A percentile compares a stretch with the other conserved stretches of the same genome.
phyloP scores from a whole-genome alignment of 371 early-diverging fungal species.

The Mortierella sp. region DNA sequence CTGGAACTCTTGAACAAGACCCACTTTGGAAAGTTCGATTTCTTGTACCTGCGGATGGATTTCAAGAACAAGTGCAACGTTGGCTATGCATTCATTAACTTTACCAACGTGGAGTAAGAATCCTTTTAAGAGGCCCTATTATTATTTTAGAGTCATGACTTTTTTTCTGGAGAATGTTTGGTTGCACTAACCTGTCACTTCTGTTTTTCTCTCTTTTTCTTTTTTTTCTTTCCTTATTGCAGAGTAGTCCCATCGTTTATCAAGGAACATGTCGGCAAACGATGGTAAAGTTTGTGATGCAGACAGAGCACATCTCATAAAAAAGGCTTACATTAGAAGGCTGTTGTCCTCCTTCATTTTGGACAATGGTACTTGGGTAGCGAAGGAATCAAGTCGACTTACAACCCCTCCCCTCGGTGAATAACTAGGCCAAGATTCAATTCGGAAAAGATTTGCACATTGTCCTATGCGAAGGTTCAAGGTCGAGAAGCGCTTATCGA shows the following conservation, averaged over 20 bases:
- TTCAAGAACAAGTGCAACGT: conserved; percentile 89
- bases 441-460: conserved; percentile 85
- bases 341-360: no score
- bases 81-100: conserved; percentile 94
- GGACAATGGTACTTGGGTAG: no score
- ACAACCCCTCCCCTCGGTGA: no score
- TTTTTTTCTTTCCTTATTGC: background rate
- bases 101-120: conserved; percentile 67
- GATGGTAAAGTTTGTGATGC: conserved; percentile 61
- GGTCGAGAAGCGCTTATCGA: conserved; percentile 82
- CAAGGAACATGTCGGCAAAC: conserved; percentile 80
- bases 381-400: no score
- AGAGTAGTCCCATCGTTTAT: conserved; percentile 79
- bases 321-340: no score
- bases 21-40: conserved; percentile 81
- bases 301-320: background rate
- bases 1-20: conserved; percentile 82
- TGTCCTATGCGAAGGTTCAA: conserved; percentile 93
- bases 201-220: background rate
- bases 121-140: background rate
- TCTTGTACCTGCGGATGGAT: conserved; percentile 92
- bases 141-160: no score
- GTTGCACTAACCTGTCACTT: background rate
- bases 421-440: conserved; percentile 73
- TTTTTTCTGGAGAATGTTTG: background rate